Conservation (phyloP, 2,329 filamentous ascomycete genomes). For the Proliferodiscus dingleyae region DNA sequence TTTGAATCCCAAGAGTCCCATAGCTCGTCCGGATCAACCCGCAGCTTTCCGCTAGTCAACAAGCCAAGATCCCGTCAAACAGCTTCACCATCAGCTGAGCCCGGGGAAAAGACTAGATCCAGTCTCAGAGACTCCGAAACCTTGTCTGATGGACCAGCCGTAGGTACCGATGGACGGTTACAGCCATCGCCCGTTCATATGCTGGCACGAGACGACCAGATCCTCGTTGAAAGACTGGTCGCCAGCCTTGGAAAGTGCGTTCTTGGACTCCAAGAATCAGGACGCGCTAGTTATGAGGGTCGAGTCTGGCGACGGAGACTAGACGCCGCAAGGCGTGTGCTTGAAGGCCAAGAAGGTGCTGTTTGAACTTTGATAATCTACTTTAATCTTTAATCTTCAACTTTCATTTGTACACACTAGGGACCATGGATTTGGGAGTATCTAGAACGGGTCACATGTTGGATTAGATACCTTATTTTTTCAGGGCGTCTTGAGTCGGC, state of each 20-base stretch:
- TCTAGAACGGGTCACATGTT: too few species aligned
- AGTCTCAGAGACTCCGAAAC: conserved; percentile 17
- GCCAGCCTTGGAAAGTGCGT: conserved; percentile 57
- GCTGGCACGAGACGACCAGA: conserved; percentile 48
- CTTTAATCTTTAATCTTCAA: background rate
- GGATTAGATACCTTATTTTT: too few species aligned
- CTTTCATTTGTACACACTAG: background rate
- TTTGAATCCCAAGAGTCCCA: conserved; percentile 40
- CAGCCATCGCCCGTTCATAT: conserved; percentile 29
- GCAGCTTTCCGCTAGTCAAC: conserved; percentile 58
- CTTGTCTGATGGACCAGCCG: conserved; percentile 13
- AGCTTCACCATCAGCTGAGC: conserved; percentile 6
- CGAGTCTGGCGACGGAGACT: conserved; percentile 65
- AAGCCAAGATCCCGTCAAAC: conserved; percentile 36
- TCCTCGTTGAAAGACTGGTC: conserved; percentile 55
- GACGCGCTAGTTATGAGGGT: conserved; percentile 51
- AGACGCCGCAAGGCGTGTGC: conserved; percentile 66
- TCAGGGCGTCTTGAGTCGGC: background rate
- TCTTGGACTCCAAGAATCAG: conserved; percentile 50
- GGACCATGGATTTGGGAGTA: background rate
- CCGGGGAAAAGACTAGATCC: conserved; percentile 13
- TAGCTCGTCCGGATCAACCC: conserved; percentile 45
- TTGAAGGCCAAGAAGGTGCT: conserved; percentile 61
- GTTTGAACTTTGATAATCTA: conserved; percentile 13
- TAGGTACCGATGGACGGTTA: conserved; percentile 8